Base-by-base conservation (phyloP, 202 grass and related monocot species). In the Cymbopogon flexuosus region DNA sequence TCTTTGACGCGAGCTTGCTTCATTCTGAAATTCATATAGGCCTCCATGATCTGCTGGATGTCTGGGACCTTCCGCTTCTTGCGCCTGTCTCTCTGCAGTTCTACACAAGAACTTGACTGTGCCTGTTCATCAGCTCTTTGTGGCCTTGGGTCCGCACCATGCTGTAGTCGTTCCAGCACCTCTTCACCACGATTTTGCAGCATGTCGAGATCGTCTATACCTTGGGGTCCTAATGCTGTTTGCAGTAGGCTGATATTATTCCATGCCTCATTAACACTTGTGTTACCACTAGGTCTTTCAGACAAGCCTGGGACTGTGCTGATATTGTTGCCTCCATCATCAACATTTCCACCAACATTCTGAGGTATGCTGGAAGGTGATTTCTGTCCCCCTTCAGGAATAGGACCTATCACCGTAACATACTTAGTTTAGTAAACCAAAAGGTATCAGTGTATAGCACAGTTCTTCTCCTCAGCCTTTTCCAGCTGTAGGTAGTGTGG, bases 1-100 rank as follows among this genome's bases (percentile, higher is more conserved):
- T 84, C 81, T 42, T 78, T 87, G 6, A 49, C 51, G 5, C 65
- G 82, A 81, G 87, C 77, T 19, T 87, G 84, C 49, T 72, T 84
- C 80, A 83, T 81, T 76, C 84, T 87, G 76, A 87, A 81, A n/a
- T 90, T 82, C 4, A 87, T 65, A 62, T 81, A 87, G 51, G 76
- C 21, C 46, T 84, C 82, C 78, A 89, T 85, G 65, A 68, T 85
- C 14, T 89, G 82, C 19, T 89, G 82, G 58, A 89, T 85, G 65
- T 77, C 82, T 31, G 73, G 16, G 30, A 9, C 36, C 65, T 89
- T 89, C 5, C 87, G 87, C 58, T 89, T 89, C 65, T 34, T 85
- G 24, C 37, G 66, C 39, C 65, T 85, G 65, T 85, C 78, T 35
- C 70, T 89, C 16, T 89, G 78, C 33, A 49, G 87, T 35, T 85